Evolutionary conservation across 108 stramenopile species (phyloP), one percentile per base, ranked within the genome.

Genomic region (Fragilaria crotonensis): DNA sequence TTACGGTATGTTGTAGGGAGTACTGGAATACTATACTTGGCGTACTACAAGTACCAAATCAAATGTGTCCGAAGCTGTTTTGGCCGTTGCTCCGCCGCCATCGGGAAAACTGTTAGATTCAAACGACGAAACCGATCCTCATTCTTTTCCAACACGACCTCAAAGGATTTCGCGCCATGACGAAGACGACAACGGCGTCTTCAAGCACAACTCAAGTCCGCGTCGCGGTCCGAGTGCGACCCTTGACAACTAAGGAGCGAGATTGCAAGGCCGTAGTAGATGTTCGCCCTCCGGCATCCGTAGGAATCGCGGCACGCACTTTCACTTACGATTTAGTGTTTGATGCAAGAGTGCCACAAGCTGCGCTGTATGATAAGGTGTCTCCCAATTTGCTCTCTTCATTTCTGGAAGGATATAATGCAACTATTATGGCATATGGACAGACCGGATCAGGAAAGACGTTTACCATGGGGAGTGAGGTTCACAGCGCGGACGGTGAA

Each of bases 401-500:
- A 7, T 89, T 93, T 60, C 25, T 95, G 21, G 90, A 95, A 57
- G 96, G 95, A 19, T 95, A 84, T 73, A 95, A 95, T 63, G 90
- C 78, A 7, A 93, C 89, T 14, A 80, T 86, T 32, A 77, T 97
- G 50, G 94, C 96, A 3, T 97, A 94, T 63, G 93, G 93, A 2
- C 93, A 94, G 60, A 94, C 93, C n/a, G 87, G 89, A 0, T 73
- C 74, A 19, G 93, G 89, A 31, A 89, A 91, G 57, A 90, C 89
- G 5, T 90, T 69, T 52, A 90, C 87, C 0, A 89, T 88, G 84
- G 94, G 94, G 0, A 87, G 85, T 61, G 95, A 94, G 66, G 87
- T 83, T 2, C 33, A 47, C 22, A 75, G 80, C 30, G 55, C 66
- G 7, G 70, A 81, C 27, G 45, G 68, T 33, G 69, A 66, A 33